A percentile compares a stretch with the other conserved stretches of the same genome.
phyloP scores from a whole-genome alignment of 305 asterid genomes.

The Fraxinus paxiana region DNA sequence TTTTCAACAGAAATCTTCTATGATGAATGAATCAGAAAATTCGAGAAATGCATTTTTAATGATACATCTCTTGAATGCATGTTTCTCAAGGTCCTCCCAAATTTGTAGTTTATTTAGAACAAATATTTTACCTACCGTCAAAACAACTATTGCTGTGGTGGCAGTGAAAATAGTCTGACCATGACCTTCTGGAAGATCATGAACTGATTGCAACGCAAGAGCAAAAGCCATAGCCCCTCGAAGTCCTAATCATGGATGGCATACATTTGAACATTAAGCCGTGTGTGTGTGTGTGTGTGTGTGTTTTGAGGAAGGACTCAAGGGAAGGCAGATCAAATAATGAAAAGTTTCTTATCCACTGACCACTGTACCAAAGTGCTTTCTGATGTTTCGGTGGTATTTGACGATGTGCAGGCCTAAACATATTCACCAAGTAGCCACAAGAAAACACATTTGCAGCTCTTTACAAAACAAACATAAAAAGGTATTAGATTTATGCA shows the following conservation, averaged over 20 bases:
- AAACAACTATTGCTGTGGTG: conserved; percentile 91
- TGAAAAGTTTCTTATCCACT: conserved; percentile 28
- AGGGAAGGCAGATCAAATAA: conserved; percentile 12
- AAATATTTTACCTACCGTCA: conserved; percentile 54
- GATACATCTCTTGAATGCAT: conserved; percentile 11
- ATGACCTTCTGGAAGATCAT: conserved; percentile 99
- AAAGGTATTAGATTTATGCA: conserved; percentile 24
- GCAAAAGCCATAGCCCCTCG: conserved; percentile 99
- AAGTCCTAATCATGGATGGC: conserved; percentile 57
- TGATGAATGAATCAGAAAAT: neutral
- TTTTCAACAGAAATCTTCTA: neutral
- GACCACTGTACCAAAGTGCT: conserved; percentile 99
- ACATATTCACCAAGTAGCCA: conserved; percentile 87
- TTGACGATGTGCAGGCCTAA: conserved; percentile 72
- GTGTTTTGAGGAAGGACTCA: neutral
- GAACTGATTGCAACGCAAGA: conserved; percentile 87
- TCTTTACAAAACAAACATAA: conserved; percentile 49
- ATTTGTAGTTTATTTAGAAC: conserved; percentile 15
- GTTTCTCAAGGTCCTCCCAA: conserved; percentile 13
- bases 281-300: neutral
- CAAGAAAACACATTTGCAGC: conserved; percentile 98
- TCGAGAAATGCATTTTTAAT: neutral
- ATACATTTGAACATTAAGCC: conserved; percentile 14
- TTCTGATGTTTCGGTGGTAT: conserved; percentile 92
- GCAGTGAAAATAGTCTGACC: conserved; percentile 97